phyloP scores from a whole-genome alignment of 345 rosid genomes.

The Brassica rapa region DNA sequence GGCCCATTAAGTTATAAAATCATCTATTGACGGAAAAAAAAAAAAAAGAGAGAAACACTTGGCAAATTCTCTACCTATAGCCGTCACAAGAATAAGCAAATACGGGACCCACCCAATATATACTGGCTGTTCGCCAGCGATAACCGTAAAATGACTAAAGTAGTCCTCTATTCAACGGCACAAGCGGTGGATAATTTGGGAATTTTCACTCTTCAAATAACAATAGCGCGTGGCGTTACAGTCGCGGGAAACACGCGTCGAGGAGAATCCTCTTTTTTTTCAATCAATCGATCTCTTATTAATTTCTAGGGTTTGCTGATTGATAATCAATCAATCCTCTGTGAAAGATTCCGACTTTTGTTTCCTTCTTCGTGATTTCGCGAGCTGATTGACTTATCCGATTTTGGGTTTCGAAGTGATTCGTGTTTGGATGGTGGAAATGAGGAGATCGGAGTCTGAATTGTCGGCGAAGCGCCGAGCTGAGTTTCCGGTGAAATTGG shows the following conservation, averaged over 20 bases:
- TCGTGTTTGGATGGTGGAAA: slow-evolving; percentile 60
- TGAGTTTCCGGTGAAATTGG: slow-evolving; percentile 77
- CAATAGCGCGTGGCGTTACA: slow-evolving; percentile 33
- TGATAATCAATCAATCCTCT: slow-evolving; percentile 7
- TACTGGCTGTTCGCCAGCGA: slow-evolving; percentile 38
- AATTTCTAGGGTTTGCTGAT: slow-evolving; percentile 42
- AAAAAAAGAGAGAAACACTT: slow-evolving; percentile 10
- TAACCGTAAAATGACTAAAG: background rate
- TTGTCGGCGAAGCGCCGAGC: slow-evolving; percentile 46
- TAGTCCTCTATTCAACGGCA: background rate
- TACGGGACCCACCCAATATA: slow-evolving; percentile 25
- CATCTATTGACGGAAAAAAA: too few species aligned
- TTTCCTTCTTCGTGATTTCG: background rate
- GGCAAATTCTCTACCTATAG: slow-evolving; percentile 30
- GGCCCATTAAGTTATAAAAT: too few species aligned
- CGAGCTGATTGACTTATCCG: background rate
- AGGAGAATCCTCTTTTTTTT: slow-evolving; percentile 34
- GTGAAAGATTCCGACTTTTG: background rate
- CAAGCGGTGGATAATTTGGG: slow-evolving; percentile 14
- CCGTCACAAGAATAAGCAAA: slow-evolving; percentile 28
- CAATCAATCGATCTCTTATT: slow-evolving; percentile 2
- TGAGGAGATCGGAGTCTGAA: slow-evolving; percentile 65
- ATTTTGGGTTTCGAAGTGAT: background rate
- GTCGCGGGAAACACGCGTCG: slow-evolving; percentile 34
- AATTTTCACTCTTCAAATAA: background rate